phyloP scores from a whole-genome alignment of 1,284 basidiomycete species.

The Grifola frondosa region DNA sequence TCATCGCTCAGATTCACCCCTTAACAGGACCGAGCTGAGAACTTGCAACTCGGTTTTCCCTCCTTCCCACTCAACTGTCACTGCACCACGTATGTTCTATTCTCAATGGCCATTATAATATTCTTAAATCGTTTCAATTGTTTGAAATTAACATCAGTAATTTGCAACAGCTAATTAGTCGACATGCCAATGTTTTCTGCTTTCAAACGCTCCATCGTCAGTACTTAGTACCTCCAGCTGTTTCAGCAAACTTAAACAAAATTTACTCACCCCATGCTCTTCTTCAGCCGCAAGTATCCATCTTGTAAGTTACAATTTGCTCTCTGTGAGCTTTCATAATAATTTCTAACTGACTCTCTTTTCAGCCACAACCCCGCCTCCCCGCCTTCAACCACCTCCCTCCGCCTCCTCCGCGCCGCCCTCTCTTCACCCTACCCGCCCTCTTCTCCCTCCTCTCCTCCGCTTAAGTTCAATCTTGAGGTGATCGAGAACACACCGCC shows the following conservation, averaged over 20 bases:
- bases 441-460: slow-evolving; percentile 39
- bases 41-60: no score
- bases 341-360: not conserved
- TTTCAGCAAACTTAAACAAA: not conserved
- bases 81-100: no score
- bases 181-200: slow-evolving; percentile 24
- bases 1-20: no score
- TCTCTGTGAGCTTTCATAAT: not conserved
- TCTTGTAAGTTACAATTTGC: slow-evolving; percentile 48
- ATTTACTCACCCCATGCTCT: not conserved
- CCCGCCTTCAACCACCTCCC: slow-evolving; percentile 58
- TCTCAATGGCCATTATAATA: no score
- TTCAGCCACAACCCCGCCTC: slow-evolving; percentile 65
- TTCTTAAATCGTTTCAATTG: no score
- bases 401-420: slow-evolving; percentile 56
- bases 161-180: not conserved
- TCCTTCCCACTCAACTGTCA: no score
- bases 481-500: slow-evolving; percentile 65
- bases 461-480: slow-evolving; percentile 69
- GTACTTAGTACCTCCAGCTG: not conserved
- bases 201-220: slow-evolving; percentile 21
- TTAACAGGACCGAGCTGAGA: no score
- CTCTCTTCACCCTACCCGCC: slow-evolving; percentile 62
- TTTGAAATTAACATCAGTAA: not conserved
- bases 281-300: slow-evolving; percentile 58